Percentiles rank a stretch among this genome's conserved stretches.
These are phyloP conservation scores for Lepiota subincarnata DNA, from an alignment of 768 basidiomycete species.

Conservation along the genomic window DNA sequence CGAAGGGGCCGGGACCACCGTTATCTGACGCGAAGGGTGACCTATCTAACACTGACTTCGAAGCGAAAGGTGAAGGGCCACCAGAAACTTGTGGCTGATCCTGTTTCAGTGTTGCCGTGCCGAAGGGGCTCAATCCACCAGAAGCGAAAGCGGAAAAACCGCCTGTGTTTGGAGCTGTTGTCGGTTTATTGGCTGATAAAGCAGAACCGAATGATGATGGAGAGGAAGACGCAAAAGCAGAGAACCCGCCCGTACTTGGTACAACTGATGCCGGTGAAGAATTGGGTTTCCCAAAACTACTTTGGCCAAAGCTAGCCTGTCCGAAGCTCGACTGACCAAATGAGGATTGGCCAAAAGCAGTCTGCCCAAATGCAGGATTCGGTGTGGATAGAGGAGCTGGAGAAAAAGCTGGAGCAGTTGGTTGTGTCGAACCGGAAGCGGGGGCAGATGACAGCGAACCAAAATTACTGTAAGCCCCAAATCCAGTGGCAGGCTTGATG, in stretches of 20 bases:
- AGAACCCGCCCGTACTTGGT: constrained; percentile 11
- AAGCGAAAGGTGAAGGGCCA: neutral
- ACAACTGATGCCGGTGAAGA: constrained; percentile 10
- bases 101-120: constrained; percentile 1
- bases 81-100: neutral
- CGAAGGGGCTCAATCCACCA: constrained; percentile 10
- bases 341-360: constrained; percentile 27
- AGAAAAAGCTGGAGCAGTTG: constrained; percentile 18
- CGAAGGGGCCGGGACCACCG: neutral
- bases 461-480: constrained; percentile 29
- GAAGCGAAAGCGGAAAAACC: constrained; percentile 20
- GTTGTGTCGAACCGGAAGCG: constrained; percentile 7
- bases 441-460: constrained; percentile 15
- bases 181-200: neutral
- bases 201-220: constrained; percentile 9
- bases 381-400: constrained; percentile 10
- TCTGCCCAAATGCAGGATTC: constrained; percentile 15
- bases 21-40: neutral
- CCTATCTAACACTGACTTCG: neutral
- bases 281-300: constrained; percentile 16
- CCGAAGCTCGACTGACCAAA: constrained; percentile 31
- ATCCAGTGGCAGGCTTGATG: constrained; percentile 32
- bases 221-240: constrained; percentile 13
- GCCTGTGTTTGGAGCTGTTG: neutral
- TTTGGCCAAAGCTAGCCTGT: constrained; percentile 21